Base-by-base conservation (phyloP, 139 green algal species). In the Dunaliella primolecta region DNA sequence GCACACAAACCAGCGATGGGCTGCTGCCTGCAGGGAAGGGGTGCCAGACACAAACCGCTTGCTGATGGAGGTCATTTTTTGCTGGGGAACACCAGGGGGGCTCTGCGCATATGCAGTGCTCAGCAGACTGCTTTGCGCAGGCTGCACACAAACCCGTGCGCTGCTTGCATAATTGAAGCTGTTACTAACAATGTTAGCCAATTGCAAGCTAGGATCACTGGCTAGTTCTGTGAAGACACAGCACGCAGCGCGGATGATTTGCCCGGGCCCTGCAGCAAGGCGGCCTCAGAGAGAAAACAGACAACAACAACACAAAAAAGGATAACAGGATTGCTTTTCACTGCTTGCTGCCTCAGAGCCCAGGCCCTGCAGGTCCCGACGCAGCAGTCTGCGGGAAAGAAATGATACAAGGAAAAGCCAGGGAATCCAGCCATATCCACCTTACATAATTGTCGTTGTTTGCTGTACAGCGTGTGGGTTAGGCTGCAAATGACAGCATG, bases 1-100 rank as follows among this genome's bases (percentile, higher is more conserved):
- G 82, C 89, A 88, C 76, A 92, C 86, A 71, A 91, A 93, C 92
- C 86, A 90, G 70, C 84, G 86, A 81, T 88, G 81, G 1, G 86
- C 81, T 1, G 78, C 81, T 25, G 86, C 88, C 74, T 86, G 82
- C 34, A 81, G 1, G 34, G 71, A 29, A 30, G 36, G 3, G 36
- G 11, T 2, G 32, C 36, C n/a, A n/a, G 27, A 83, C 36, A 78
- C 25, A 23, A 29, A 30, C 71, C 30, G 71, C 71, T 23, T n/a
- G 71, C 30, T 23, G 3, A 78, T 35, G 24, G 24, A 29, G 21
- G 71, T 29, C 25, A 31, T 78, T 23, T 11, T 11, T 35, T 35
- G 71, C 15, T 11, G 30, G 71, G 56, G 56, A 72, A 72, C 56
- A 72, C 20, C 56, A 72, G 56, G 56, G 15, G 56, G 56, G 56